Evolutionary conservation across 1,139 yeast species (phyloP), one percentile per base, ranked within the genome.

Genomic region (Suhomyces bokatorum): DNA sequence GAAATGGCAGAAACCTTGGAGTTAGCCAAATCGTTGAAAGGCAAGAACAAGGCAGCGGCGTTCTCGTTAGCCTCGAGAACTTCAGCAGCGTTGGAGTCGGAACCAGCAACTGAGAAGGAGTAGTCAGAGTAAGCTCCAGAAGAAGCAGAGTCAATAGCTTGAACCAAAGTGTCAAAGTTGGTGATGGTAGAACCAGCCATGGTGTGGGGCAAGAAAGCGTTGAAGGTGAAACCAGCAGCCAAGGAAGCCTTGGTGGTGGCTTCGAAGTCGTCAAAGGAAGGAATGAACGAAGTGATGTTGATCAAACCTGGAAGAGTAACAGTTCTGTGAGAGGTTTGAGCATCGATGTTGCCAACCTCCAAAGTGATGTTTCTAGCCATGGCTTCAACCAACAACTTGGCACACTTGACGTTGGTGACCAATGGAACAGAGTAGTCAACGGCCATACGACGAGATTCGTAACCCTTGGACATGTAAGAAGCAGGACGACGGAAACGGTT

Each of bases 401-500:
- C 99, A 75, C 93, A 85, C 74, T 95, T 95, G 57, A 93, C 99
- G 64, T 95, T 95, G 55, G 99, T 93, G 42, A 95, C 97, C 67
- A 95, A 79, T 43, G 99, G 99, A 64, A 95, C 88, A 43, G 97
- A 91, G 66, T 88, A 95, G 70, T 95, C 99, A 55, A 95, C 98
- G 56, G 99, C 99, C 98, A 95, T 87, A 78, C 99, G 95, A 79
- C 99, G 95, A 44, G 98, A 88, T 70, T 83, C 85, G 78, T 95
- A 95, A 67, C 99, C 99, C 75, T 88, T 90, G 31, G 97, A 88
- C 80, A 93, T 90, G 72, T 93, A 95, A 50, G 93, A 87, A 45
- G 99, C 97, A 50, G 99, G 99, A 73, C 99, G 90, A 69, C 99
- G 87, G 83, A 89, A 93, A 66, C 97, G 81, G 78, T 95, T 95